These are phyloP conservation scores for Amylostereum chailletii DNA, from an alignment of 1,284 basidiomycete species.

Conservation along the genomic window DNA sequence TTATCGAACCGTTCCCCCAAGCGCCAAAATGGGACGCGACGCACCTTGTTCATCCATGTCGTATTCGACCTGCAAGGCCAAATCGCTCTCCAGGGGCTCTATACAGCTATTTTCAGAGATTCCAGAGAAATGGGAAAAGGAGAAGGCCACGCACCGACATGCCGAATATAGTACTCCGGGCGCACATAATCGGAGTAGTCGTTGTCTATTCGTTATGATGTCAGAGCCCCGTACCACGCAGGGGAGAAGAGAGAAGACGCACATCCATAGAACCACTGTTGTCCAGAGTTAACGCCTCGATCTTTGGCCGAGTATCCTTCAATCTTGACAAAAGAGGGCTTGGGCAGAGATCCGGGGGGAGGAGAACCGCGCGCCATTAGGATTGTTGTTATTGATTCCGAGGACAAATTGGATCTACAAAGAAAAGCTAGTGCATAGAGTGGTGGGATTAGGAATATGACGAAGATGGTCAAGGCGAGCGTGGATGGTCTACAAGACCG, in stretches of 20 bases:
- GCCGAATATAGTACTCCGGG: slow-evolving; percentile 84
- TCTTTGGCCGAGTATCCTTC: too few species aligned
- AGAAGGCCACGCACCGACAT: slow-evolving; percentile 59
- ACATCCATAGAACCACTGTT: too few species aligned
- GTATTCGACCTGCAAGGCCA: slow-evolving; percentile 93
- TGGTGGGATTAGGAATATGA: too few species aligned
- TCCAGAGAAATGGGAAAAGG: background rate
- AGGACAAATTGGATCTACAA: too few species aligned
- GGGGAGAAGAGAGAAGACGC: background rate
- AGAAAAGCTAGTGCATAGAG: too few species aligned
- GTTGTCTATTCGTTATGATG: slow-evolving; percentile 54
- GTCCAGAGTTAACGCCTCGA: too few species aligned
- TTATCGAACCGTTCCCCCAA: background rate
- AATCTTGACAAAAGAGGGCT: slow-evolving; percentile 17
- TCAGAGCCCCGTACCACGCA: background rate
- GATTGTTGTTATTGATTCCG: too few species aligned
- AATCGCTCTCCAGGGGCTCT: slow-evolving; percentile 92
- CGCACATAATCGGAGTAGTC: slow-evolving; percentile 69
- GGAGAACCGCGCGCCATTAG: background rate
- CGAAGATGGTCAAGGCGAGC: too few species aligned
- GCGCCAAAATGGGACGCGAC: slow-evolving; percentile 7
- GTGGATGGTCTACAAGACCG: too few species aligned
- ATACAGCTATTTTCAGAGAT: background rate
- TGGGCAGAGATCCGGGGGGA: slow-evolving; percentile 34
- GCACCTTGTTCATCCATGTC: slow-evolving; percentile 99